These are phyloP conservation scores for Claviceps quebecensis DNA, from an alignment of 2,329 filamentous ascomycete genomes.

Conservation along the genomic window DNA sequence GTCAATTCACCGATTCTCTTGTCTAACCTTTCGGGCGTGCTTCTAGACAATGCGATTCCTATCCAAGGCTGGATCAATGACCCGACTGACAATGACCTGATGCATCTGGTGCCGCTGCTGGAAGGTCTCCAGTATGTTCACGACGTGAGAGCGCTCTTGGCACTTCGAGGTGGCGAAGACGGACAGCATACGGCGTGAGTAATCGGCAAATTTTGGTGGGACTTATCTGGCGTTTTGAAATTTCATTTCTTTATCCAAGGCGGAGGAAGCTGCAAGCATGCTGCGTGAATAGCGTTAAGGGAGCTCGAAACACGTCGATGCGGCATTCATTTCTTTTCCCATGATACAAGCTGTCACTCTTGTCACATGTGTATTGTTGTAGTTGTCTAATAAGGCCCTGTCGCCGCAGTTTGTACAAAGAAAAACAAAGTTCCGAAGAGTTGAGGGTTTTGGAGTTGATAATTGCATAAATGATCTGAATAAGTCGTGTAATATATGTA, in stretches of 20 bases:
- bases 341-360: no score
- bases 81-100: conserved; percentile 87
- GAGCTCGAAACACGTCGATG: neutral
- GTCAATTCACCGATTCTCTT: neutral
- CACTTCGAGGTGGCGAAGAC: conserved; percentile 74
- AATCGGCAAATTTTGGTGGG: neutral
- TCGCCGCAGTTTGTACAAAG: no score
- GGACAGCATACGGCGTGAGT: conserved; percentile 40
- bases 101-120: conserved; percentile 82
- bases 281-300: neutral
- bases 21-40: conserved; percentile 1
- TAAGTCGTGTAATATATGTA: neutral
- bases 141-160: conserved; percentile 82
- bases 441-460: no score
- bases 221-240: conserved; percentile 5
- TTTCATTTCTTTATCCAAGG: neutral
- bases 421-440: neutral
- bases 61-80: conserved; percentile 99
- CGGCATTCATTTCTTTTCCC: no score
- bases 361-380: no score
- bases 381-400: no score
- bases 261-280: conserved; percentile 1
- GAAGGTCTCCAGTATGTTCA: conserved; percentile 95
- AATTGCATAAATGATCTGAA: neutral
- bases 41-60: conserved; percentile 87